Base-by-base conservation (phyloP, 1,284 basidiomycete genomes). In the Laetiporus sulphureus region DNA sequence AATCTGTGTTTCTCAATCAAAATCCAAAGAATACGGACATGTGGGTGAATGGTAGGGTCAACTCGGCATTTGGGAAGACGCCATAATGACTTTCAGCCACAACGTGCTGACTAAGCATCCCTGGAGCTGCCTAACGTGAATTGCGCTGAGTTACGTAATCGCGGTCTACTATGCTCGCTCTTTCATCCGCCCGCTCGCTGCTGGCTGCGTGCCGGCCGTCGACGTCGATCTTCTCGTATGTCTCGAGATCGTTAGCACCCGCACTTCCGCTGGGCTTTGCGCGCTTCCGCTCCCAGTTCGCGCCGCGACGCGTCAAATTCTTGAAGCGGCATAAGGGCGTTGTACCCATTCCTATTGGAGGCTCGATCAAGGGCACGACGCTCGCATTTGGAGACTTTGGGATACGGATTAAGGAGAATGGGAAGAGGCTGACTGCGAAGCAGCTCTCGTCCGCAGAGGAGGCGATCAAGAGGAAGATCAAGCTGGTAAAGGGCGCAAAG, bases 311-410 rank as follows among this genome's bases (percentile, higher is more conserved):
- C 42, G 81, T 90, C 41, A 85, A 90, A 60, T 85, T 87, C 61
- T 70, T 86, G 54, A 92, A 90, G 62, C 74, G 88, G 24, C 90
- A 93, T 65, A 96, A 96, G 63, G 91, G 91, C 43, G 75, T 83
- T 37, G 75, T 93, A 27, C 84, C 84, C 6, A 79, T 93, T 37
- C 84, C 86, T 5, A 79, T 63, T 38, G 96, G 95, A 44, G 95
- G 96, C 13, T 95, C 91, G 13, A 88, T 80, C 25, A 91, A 92
- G 59, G 96, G 95, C 19, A 96, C 95, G 7, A 94, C 92, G 1
- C 77, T 99, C 22, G 82, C 91, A 23, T 91, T 83, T 55, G 96
- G 94, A 29, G 83, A 89, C 12, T 99, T 84, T 75, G 96, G 96
- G 3, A 78, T 98, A 34, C 71, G 96, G 31, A 86, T 97, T 16